These are phyloP conservation scores for Penicillium paxilli DNA, from an alignment of 495 filamentous ascomycete species.

Conservation along the genomic window DNA sequence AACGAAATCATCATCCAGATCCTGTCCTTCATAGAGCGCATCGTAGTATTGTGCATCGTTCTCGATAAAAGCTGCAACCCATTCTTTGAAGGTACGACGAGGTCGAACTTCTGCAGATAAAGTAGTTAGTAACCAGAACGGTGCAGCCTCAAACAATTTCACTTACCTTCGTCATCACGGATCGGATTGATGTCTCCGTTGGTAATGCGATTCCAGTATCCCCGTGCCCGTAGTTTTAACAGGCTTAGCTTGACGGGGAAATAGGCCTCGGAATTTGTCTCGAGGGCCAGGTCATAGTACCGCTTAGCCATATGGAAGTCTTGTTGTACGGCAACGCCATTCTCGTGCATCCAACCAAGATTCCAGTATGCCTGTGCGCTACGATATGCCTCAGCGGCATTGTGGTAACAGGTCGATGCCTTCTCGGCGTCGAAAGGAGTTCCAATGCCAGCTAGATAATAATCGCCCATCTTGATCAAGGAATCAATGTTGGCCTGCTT, in stretches of 20 bases:
- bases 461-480: slow-evolving; percentile 97
- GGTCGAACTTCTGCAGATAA: slow-evolving; percentile 57
- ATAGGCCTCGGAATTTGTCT: slow-evolving; percentile 90
- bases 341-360: slow-evolving; percentile 99
- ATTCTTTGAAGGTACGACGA: slow-evolving; percentile 75
- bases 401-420: slow-evolving; percentile 88
- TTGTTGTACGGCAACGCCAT: slow-evolving; percentile 88
- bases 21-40: slow-evolving; percentile 58
- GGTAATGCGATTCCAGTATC: slow-evolving; percentile 91
- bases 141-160: neutral
- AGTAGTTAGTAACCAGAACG: neutral
- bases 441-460: slow-evolving; percentile 82
- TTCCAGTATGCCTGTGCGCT: slow-evolving; percentile 97
- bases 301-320: slow-evolving; percentile 97
- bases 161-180: slow-evolving; percentile 79
- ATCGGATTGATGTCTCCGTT: slow-evolving; percentile 88
- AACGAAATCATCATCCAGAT: slow-evolving; percentile 57
- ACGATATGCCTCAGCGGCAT: slow-evolving; percentile 84
- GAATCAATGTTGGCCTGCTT: slow-evolving; percentile 93
- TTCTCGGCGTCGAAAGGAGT: slow-evolving; percentile 72
- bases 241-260: slow-evolving; percentile 89
- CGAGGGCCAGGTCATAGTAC: slow-evolving; percentile 89
- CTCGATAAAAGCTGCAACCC: slow-evolving; percentile 79
- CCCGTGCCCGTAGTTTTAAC: slow-evolving; percentile 78
- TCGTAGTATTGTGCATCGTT: slow-evolving; percentile 57